A percentile compares a stretch with the other conserved stretches of the same genome.
These are phyloP conservation scores for Saxispiralis lemnorum DNA, from an alignment of 495 filamentous ascomycete species.

Conservation along the genomic window DNA sequence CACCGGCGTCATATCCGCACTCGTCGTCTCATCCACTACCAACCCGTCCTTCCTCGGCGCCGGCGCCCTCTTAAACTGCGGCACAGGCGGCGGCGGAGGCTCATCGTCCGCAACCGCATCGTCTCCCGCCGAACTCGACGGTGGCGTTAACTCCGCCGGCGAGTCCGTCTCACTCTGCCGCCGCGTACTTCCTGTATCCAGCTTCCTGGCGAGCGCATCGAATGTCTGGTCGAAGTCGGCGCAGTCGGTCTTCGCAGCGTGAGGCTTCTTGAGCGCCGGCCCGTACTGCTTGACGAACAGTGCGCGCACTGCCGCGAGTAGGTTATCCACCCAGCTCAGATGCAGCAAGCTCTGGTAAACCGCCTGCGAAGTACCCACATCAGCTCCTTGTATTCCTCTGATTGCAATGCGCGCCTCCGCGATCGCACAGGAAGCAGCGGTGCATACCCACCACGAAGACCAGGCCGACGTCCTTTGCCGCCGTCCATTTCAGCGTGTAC, in stretches of 20 bases:
- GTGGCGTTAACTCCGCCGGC: constrained; percentile 22
- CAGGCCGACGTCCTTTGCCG: constrained; percentile 73
- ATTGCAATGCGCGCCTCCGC: constrained; percentile 17
- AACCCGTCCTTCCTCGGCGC: constrained; percentile 1
- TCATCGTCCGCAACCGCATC: constrained; percentile 18
- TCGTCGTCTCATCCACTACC: constrained; percentile 26
- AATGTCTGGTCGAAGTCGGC: constrained; percentile 81
- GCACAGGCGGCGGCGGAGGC: constrained; percentile 37
- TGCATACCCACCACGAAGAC: constrained; percentile 66
- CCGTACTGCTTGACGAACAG: constrained; percentile 80
- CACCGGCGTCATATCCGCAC: constrained; percentile 45
- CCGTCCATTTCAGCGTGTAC: constrained; percentile 88
- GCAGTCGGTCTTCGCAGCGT: constrained; percentile 56
- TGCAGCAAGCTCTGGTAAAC: constrained; percentile 92
- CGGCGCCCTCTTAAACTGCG: constrained; percentile 10
- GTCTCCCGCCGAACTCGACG: constrained; percentile 21
- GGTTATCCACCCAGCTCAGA: constrained; percentile 90
- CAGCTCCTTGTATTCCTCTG: neutral
- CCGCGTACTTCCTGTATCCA: constrained; percentile 36
- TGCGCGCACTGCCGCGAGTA: constrained; percentile 80
- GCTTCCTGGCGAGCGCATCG: constrained; percentile 72
- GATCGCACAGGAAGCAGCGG: neutral
- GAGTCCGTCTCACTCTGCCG: constrained; percentile 13
- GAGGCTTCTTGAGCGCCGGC: constrained; percentile 63
- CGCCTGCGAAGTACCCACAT: constrained; percentile 38